Conservation (phyloP, 1,284 basidiomycete genomes). For the Ustilago cynodontis region DNA sequence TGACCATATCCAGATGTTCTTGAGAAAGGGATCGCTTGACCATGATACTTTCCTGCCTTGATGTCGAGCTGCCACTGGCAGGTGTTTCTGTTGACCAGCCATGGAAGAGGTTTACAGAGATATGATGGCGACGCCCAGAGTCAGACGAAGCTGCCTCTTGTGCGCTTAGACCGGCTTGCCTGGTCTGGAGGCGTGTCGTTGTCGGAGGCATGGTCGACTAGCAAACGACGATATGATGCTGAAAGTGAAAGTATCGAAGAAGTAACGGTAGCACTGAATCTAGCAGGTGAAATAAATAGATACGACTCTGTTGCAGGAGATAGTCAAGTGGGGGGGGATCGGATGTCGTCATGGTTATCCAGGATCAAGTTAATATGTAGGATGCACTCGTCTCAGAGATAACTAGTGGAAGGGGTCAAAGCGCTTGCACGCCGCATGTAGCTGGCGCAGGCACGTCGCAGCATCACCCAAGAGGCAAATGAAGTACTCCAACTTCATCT, state of each 20-base stretch:
- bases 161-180: not conserved
- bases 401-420: not conserved
- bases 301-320: too few species aligned
- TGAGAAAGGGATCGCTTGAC: slow-evolving; percentile 26
- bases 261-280: too few species aligned
- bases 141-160: not conserved
- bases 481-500: slow-evolving; percentile 2
- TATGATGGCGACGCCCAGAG: slow-evolving; percentile 1
- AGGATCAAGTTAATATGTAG: not conserved
- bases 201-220: not conserved
- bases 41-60: not conserved
- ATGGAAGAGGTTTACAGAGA: slow-evolving; percentile 19
- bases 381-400: not conserved
- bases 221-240: too few species aligned
- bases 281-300: too few species aligned
- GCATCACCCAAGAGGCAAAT: not conserved
- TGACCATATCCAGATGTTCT: not conserved
- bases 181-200: not conserved
- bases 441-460: not conserved
- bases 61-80: not conserved
- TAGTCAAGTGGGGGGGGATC: not conserved
- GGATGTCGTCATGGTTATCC: not conserved
- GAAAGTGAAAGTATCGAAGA: too few species aligned
- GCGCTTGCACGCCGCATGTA: not conserved
- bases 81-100: slow-evolving; percentile 20